Conservation (phyloP, 2,329 filamentous ascomycete genomes). For the Neophaeococcomyces aloes region DNA sequence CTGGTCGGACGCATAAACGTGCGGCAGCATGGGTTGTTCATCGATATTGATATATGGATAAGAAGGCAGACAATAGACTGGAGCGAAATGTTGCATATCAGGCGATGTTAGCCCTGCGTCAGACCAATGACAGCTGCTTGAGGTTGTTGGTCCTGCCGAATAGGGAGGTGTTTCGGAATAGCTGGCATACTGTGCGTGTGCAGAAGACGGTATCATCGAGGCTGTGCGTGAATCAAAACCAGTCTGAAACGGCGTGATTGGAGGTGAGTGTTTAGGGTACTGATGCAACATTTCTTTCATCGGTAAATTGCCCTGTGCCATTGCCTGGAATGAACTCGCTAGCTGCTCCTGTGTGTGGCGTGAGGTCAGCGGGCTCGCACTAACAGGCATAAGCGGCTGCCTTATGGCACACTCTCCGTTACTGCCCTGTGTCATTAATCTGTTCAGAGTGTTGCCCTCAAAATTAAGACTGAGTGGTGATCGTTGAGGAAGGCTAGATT, state of each 20-base stretch:
- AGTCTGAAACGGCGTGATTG: constrained; percentile 31
- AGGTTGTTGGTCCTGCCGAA: constrained; percentile 29
- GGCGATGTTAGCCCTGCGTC: constrained; percentile 34
- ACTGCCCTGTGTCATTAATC: constrained; percentile 19
- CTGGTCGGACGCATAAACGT: constrained; percentile 17
- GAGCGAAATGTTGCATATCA: constrained; percentile 28
- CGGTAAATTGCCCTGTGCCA: background rate
- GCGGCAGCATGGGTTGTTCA: constrained; percentile 27
- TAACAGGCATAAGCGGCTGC: constrained; percentile 33
- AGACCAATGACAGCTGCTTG: constrained; percentile 35
- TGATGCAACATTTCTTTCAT: background rate
- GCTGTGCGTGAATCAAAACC: constrained; percentile 22
- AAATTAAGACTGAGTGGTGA: constrained; percentile 40
- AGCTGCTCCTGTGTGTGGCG: constrained; percentile 28
- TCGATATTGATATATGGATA: constrained; percentile 24
- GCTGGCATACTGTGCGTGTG: constrained; percentile 32
- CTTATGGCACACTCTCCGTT: constrained; percentile 24
- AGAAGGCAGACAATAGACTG: constrained; percentile 30
- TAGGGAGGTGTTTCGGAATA: constrained; percentile 31
- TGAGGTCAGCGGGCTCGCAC: constrained; percentile 10
- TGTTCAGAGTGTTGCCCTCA: constrained; percentile 24
- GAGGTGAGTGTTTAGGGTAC: constrained; percentile 26
- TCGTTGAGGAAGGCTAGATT: constrained; percentile 35
- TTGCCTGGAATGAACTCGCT: background rate
- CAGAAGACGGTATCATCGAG: constrained; percentile 23